Percentiles rank a stretch among this genome's conserved stretches.
phyloP scores from a whole-genome alignment of 2,329 filamentous ascomycete genomes.

The Pseudocercospora macadamiae region DNA sequence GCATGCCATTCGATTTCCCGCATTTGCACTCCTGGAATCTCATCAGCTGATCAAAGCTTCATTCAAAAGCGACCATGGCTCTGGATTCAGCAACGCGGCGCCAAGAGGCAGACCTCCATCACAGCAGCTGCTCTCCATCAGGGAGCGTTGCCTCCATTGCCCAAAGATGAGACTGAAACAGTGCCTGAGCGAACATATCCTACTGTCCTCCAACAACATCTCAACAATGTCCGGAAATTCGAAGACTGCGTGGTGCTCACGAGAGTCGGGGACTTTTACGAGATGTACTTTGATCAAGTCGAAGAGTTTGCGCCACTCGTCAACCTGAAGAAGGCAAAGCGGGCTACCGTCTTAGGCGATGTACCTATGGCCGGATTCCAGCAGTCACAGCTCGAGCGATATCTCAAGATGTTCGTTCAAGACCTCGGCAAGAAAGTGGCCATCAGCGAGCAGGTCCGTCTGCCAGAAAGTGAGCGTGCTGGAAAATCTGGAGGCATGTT shows the following conservation, averaged over 20 bases:
- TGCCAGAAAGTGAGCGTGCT: constrained; percentile 58
- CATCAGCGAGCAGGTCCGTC: constrained; percentile 85
- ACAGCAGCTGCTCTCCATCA: constrained; percentile 57
- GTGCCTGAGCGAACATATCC: constrained; percentile 66
- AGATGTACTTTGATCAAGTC: constrained; percentile 96
- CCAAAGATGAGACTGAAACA: constrained; percentile 47
- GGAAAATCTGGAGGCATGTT: constrained; percentile 75
- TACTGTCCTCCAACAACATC: constrained; percentile 83
- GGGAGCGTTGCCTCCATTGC: constrained; percentile 52
- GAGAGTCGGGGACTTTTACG: constrained; percentile 93
- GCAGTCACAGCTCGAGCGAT: constrained; percentile 88
- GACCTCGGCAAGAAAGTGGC: constrained; percentile 90
- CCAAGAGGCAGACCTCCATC: constrained; percentile 45
- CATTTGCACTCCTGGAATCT: background rate
- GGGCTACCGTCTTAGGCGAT: constrained; percentile 74
- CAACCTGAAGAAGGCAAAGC: constrained; percentile 82
- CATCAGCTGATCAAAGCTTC: background rate
- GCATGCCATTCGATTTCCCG: background rate
- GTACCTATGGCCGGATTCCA: constrained; percentile 97
- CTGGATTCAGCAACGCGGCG: constrained; percentile 27
- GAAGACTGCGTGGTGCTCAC: constrained; percentile 89
- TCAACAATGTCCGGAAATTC: constrained; percentile 87
- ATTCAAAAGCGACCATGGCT: constrained; percentile 15
- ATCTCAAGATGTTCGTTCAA: constrained; percentile 88
- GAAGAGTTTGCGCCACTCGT: constrained; percentile 84